Percentiles rank a stretch among this genome's conserved stretches.
Evolutionary conservation across 2,329 filamentous ascomycete species (phyloP).

Genomic region (Cyclaneusma minus): DNA sequence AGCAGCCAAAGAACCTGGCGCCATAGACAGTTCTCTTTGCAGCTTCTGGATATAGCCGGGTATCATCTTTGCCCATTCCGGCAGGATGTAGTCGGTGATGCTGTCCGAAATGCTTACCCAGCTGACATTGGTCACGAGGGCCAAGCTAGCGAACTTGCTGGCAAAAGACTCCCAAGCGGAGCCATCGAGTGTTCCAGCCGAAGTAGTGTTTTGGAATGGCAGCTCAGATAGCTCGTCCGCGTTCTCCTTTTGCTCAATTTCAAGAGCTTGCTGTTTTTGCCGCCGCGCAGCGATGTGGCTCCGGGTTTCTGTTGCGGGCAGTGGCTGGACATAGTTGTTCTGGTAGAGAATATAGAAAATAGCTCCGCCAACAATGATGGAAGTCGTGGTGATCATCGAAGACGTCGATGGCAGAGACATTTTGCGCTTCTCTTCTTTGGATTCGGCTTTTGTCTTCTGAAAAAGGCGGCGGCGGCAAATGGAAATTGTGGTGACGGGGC

Average conservation of each 20-base stretch:
- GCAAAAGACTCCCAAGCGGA: constrained; percentile 10
- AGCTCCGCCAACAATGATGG: constrained; percentile 10
- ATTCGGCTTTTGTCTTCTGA: no score
- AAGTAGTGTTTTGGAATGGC: constrained; percentile 10
- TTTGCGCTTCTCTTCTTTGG: constrained; percentile 7
- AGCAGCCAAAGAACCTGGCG: constrained; percentile 74
- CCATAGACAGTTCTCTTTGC: constrained; percentile 75
- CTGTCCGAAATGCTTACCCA: constrained; percentile 38
- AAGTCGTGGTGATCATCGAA: constrained; percentile 10
- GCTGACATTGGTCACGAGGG: constrained; percentile 35
- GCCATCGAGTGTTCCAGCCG: constrained; percentile 2
- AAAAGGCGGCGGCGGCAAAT: no score
- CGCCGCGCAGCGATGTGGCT: constrained; percentile 10
- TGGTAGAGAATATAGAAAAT: constrained; percentile 16
- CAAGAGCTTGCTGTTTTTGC: constrained; percentile 5
- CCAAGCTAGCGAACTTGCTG: constrained; percentile 24
- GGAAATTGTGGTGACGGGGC: no score
- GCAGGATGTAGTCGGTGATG: constrained; percentile 58
- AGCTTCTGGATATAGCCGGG: constrained; percentile 70
- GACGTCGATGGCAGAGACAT: constrained; percentile 9
- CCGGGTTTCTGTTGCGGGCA: constrained; percentile 15
- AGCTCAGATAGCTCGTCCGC: constrained; percentile 9
- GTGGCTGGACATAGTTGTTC: constrained; percentile 16
- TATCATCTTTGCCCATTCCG: constrained; percentile 65
- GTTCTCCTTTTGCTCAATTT: constrained; percentile 12